phyloP scores from a whole-genome alignment of 805 yeast genomes.

The Phaffomyces opuntiae region DNA sequence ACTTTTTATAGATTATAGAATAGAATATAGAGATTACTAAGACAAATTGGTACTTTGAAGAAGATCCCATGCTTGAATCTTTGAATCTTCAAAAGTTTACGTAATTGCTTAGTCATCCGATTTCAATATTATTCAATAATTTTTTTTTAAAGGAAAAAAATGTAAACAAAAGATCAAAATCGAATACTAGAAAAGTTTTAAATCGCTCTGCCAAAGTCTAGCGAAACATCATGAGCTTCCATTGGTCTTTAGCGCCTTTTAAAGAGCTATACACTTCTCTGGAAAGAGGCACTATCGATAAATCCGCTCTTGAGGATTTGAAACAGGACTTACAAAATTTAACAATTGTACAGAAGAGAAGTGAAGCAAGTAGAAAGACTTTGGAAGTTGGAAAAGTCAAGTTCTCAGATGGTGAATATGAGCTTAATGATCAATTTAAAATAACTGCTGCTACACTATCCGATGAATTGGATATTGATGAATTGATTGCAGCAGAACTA shows the following conservation, averaged over 20 bases:
- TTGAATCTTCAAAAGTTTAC: no score
- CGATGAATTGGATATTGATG: conserved; percentile 70
- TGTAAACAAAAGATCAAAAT: conserved; percentile 6
- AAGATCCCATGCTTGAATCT: no score
- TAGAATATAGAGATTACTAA: background rate
- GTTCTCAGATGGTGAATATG: conserved; percentile 50
- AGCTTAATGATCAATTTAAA: conserved; percentile 60
- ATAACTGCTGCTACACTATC: conserved; percentile 50
- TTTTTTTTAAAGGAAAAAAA: conserved; percentile 1
- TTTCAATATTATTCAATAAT: background rate
- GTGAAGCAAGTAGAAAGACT: conserved; percentile 37
- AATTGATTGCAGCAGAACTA: conserved; percentile 64
- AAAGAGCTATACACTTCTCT: conserved; percentile 13
- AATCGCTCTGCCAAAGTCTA: no score
- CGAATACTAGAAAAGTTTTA: background rate
- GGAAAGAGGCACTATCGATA: conserved; percentile 10
- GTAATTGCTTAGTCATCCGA: background rate
- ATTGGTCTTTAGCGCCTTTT: conserved; percentile 19
- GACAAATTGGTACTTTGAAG: no score
- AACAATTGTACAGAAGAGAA: conserved; percentile 36
- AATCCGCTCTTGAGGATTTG: conserved; percentile 22
- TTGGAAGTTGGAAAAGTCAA: conserved; percentile 40
- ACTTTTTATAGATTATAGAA: background rate
- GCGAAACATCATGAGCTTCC: conserved; percentile 10
- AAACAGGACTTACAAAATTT: conserved; percentile 39